Evolutionary conservation across 768 basidiomycete genomes (phyloP).

Genomic region (Lactarius trivialis): DNA sequence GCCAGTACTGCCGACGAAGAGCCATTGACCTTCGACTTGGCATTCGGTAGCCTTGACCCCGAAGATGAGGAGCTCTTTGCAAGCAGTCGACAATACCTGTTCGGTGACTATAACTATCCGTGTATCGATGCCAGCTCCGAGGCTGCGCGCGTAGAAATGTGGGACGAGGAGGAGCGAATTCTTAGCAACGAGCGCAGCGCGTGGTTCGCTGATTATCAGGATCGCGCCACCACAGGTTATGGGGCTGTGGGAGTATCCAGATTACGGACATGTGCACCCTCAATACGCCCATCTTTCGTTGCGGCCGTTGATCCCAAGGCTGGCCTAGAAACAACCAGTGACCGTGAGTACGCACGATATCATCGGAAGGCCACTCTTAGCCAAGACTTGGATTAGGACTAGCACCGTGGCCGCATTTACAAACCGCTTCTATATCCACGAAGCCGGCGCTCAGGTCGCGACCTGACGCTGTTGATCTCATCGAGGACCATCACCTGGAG

Average conservation of each 20-base stretch:
- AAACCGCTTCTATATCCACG: background rate
- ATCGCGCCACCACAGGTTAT: conserved; percentile 43
- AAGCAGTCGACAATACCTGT: conserved; percentile 72
- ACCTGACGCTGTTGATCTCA: conserved; percentile 82
- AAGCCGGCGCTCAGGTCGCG: conserved; percentile 14
- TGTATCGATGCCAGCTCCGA: conserved; percentile 84
- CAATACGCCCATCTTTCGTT: conserved; percentile 20
- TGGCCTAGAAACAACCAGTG: conserved; percentile 31
- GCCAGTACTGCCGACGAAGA: conserved; percentile 56
- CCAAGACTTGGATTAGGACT: conserved; percentile 24
- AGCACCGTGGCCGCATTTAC: conserved; percentile 5
- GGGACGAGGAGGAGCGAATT: conserved; percentile 84
- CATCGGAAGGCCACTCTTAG: conserved; percentile 38
- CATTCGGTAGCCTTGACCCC: conserved; percentile 63
- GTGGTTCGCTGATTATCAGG: conserved; percentile 58
- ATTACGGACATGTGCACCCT: background rate
- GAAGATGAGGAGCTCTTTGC: conserved; percentile 71
- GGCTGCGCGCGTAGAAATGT: conserved; percentile 53
- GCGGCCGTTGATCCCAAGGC: conserved; percentile 43
- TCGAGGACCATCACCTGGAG: conserved; percentile 56
- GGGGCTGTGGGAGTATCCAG: conserved; percentile 40
- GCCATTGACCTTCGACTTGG: conserved; percentile 44
- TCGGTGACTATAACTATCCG: conserved; percentile 89
- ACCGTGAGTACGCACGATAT: conserved; percentile 36
- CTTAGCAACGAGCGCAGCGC: conserved; percentile 67